Percentiles rank a stretch among this genome's conserved stretches.
These are phyloP conservation scores for Geranium rotundifolium DNA, from an alignment of 345 rosid genomes.

Conservation along the genomic window DNA sequence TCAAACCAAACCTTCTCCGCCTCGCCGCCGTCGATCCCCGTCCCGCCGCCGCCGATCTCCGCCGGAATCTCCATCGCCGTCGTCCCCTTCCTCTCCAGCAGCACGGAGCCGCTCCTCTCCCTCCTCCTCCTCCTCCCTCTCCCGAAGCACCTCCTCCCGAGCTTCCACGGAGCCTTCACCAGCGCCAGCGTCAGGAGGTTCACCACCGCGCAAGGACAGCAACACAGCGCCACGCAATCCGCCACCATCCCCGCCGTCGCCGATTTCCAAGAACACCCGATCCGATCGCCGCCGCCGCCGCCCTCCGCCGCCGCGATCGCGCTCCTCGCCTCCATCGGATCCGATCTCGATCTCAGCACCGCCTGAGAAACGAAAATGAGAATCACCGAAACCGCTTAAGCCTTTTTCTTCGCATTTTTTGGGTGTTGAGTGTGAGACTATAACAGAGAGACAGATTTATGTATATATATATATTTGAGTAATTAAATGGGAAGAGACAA, in stretches of 20 bases:
- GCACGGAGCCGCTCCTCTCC: background rate
- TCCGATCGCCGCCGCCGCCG: background rate
- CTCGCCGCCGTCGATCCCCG: background rate
- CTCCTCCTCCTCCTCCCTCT: slow-evolving; percentile 17
- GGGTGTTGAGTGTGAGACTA: no score
- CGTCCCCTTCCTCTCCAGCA: no score
- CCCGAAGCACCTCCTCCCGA: slow-evolving; percentile 54
- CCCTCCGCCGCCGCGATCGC: background rate
- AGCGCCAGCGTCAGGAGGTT: slow-evolving; percentile 54
- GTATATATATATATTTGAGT: no score
- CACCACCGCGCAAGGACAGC: slow-evolving; percentile 76
- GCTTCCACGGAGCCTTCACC: slow-evolving; percentile 57
- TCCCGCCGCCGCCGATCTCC: background rate
- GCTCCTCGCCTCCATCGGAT: slow-evolving; percentile 4
- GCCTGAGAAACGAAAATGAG: no score
- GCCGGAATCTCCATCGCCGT: background rate
- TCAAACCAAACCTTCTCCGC: background rate
- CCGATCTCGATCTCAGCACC: background rate
- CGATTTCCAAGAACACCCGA: slow-evolving; percentile 46
- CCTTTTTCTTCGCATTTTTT: no score
- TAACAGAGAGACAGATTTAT: no score
- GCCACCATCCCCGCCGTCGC: slow-evolving; percentile 62
- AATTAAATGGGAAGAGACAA: no score
- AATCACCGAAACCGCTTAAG: no score
- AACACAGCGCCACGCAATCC: slow-evolving; percentile 79